Percentiles rank a stretch among this genome's conserved stretches.
These are phyloP conservation scores for Sugiyamaella sp. DNA, from an alignment of 1,139 yeast genomes.

Conservation along the genomic window DNA sequence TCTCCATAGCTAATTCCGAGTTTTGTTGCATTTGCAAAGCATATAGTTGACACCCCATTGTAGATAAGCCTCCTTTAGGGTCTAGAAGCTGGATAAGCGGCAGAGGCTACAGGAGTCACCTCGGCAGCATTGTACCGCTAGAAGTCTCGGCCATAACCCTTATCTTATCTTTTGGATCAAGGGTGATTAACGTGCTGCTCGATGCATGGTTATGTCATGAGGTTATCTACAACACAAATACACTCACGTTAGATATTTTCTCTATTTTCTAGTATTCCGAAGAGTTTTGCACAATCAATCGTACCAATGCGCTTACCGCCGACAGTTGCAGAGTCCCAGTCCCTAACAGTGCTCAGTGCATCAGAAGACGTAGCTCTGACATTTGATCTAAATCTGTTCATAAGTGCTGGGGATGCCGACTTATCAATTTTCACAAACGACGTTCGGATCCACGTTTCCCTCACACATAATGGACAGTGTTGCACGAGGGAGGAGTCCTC, in stretches of 20 bases:
- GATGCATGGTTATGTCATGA: too few species aligned
- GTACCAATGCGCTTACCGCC: not conserved
- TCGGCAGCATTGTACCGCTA: too few species aligned
- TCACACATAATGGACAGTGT: conserved; percentile 3
- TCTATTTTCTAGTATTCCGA: too few species aligned
- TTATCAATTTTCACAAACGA: conserved; percentile 5
- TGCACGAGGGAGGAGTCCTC: conserved; percentile 6
- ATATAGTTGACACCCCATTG: too few species aligned
- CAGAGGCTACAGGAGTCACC: too few species aligned
- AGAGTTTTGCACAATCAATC: not conserved
- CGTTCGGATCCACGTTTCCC: not conserved
- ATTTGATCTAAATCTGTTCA: conserved; percentile 1
- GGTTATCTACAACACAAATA: too few species aligned
- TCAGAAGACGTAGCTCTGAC: conserved; percentile 5
- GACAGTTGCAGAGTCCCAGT: conserved; percentile 4
- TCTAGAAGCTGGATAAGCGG: too few species aligned
- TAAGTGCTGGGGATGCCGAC: conserved; percentile 4
- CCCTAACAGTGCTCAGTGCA: conserved; percentile 3
- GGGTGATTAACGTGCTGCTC: too few species aligned
- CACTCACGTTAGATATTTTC: not conserved
- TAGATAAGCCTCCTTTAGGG: too few species aligned
- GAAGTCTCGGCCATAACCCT: not conserved
- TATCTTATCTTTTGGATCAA: conserved; percentile 17
- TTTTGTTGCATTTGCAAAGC: too few species aligned
- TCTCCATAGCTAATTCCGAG: too few species aligned